Evolutionary conservation across 2,329 filamentous ascomycete species (phyloP).

Genomic region (Lachnellula hyalina): DNA sequence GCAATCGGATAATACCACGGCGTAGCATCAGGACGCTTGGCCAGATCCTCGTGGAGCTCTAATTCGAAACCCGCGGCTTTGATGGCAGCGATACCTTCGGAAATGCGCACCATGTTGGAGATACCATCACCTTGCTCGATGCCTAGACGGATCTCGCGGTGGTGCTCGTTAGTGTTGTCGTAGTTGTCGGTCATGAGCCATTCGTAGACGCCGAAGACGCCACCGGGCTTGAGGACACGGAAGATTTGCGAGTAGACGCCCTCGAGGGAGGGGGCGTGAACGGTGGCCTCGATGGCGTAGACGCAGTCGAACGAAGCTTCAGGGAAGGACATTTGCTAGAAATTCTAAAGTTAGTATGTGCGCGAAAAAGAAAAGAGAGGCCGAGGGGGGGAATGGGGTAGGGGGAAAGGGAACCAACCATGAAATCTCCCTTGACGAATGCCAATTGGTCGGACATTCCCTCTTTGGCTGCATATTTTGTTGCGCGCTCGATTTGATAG

Average conservation of each 20-base stretch:
- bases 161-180: conserved; percentile 81
- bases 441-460: conserved; percentile 72
- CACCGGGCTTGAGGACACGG: conserved; percentile 92
- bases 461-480: conserved; percentile 77
- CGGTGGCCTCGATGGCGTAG: conserved; percentile 95
- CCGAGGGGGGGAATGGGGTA: too few species aligned
- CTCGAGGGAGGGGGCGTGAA: conserved; percentile 85
- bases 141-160: conserved; percentile 89
- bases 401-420: conserved; percentile 45
- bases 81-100: conserved; percentile 78
- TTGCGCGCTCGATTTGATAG: conserved; percentile 97
- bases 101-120: conserved; percentile 92
- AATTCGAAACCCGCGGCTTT: conserved; percentile 84
- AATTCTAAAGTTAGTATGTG: conserved; percentile 3
- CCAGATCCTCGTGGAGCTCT: conserved; percentile 81
- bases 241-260: conserved; percentile 94
- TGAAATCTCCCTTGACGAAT: conserved; percentile 96
- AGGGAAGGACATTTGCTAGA: conserved; percentile 86
- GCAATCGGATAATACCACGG: conserved; percentile 96
- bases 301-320: conserved; percentile 91
- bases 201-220: conserved; percentile 95
- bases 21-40: conserved; percentile 66
- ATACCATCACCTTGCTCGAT: conserved; percentile 97
- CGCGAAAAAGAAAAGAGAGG: background rate
- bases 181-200: conserved; percentile 98